Percentiles rank a stretch among this genome's conserved stretches.
These are phyloP conservation scores for Ambrosiella beaveri DNA, from an alignment of 2,329 filamentous ascomycete species.

Conservation along the genomic window DNA sequence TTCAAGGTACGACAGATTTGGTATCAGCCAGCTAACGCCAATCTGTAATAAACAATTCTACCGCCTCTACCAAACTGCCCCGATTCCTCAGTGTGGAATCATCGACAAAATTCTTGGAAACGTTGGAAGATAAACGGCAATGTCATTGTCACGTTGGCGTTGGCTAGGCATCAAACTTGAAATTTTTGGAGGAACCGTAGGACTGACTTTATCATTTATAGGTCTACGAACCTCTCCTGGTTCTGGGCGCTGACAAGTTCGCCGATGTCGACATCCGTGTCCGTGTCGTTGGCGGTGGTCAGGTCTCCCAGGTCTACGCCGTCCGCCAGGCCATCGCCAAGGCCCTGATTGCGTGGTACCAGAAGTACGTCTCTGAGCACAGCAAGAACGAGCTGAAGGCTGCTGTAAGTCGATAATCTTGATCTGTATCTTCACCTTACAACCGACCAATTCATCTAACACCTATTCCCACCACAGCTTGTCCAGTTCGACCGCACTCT, in stretches of 20 bases:
- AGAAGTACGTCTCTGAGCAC: conserved; percentile 99
- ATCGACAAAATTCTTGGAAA: too few species aligned
- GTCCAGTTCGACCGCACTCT: conserved; percentile 93
- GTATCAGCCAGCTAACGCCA: not conserved
- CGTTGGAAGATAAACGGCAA: too few species aligned
- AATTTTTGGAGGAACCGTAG: not conserved
- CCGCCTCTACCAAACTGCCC: not conserved
- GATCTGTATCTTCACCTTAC: not conserved
- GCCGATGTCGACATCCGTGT: conserved; percentile 93
- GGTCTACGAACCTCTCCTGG: conserved; percentile 97
- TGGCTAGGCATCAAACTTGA: not conserved
- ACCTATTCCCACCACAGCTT: conserved; percentile 45
- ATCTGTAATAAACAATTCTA: not conserved
- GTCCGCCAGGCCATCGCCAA: conserved; percentile 98
- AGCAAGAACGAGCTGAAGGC: conserved; percentile 79
- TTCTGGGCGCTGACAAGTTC: conserved; percentile 96
- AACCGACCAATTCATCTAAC: too few species aligned
- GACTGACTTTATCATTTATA: conserved; percentile 18
- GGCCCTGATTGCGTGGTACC: conserved; percentile 66
- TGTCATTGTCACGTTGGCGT: not conserved
- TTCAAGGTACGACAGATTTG: conserved; percentile 57
- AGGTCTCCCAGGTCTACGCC: conserved; percentile 94
- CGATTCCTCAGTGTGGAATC: not conserved
- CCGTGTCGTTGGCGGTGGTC: conserved; percentile 90
- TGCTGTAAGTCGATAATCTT: conserved; percentile 10